Percentiles rank a stretch among this genome's conserved stretches.
phyloP scores from a whole-genome alignment of 371 early-diverging fungal genomes.

The Haplosporangium sp. region DNA sequence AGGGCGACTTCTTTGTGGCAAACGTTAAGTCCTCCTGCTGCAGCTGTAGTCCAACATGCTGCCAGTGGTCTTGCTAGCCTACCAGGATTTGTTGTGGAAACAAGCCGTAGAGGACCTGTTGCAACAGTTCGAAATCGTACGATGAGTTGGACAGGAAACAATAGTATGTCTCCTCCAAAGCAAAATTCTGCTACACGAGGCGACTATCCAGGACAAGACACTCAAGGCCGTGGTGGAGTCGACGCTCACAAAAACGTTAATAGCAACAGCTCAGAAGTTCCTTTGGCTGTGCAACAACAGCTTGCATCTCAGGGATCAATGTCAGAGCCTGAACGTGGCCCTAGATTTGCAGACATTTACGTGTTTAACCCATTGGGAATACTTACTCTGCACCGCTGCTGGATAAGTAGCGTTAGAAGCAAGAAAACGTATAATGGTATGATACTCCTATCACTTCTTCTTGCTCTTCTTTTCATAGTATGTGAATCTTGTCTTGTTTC shows the following conservation, averaged over 20 bases:
- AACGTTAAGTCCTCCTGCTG: conserved; percentile 52
- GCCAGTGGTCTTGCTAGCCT: conserved; percentile 51
- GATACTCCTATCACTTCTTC: not conserved
- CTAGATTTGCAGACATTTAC: conserved; percentile 70
- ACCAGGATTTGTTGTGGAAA: conserved; percentile 48
- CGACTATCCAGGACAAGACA: conserved; percentile 11
- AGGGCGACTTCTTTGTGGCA: conserved; percentile 51
- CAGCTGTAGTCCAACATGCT: conserved; percentile 49
- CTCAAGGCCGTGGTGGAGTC: conserved; percentile 2
- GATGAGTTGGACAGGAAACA: conserved; percentile 46
- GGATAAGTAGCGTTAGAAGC: conserved; percentile 64
- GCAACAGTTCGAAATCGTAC: conserved; percentile 50
- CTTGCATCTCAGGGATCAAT: conserved; percentile 42
- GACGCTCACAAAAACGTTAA: not conserved
- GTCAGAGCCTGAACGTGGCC: conserved; percentile 42
- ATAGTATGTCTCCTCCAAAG: conserved; percentile 14
- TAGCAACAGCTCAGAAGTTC: conserved; percentile 23
- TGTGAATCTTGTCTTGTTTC: too few relatives aligned
- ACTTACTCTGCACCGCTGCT: conserved; percentile 70
- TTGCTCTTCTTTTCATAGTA: too few relatives aligned
- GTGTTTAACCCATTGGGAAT: conserved; percentile 70
- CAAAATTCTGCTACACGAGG: conserved; percentile 10
- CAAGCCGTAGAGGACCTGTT: conserved; percentile 48
- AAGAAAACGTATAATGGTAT: conserved; percentile 63
- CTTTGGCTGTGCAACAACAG: conserved; percentile 47